Base-by-base conservation (phyloP, 192 early-diverging fungal species). In the Coemansia sp. region DNA sequence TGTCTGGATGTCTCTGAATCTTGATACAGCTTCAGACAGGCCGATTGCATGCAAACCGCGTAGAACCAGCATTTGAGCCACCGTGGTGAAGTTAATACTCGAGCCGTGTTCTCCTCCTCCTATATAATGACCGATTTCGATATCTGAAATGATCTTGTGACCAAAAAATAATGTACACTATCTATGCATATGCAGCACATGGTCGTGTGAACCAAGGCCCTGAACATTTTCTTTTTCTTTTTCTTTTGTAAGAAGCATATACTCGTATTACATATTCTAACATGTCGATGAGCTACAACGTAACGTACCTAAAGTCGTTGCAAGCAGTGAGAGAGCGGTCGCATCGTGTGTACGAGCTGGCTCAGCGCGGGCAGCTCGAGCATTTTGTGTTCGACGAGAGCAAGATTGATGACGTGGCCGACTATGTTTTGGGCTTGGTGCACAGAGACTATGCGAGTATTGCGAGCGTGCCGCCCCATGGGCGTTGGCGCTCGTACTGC, bases 401-500 rank as follows among this genome's bases (percentile, higher is more conserved):
- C 32, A 88, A 86, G 59, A 67, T 97, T 2, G 71, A 74, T 27
- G 54, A 71, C 0, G 90, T 93, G 1, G 92, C 89, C 51, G 84
- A 89, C 45, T 74, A 77, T 48, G 87, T 97, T 6, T 63, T 85
- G 20, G 51, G 70, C 0, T 73, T 95, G 27, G 90, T 93, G 45
- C 65, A 82, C 54, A 85, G 93, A 10, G 90, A 94, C 68, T 92
- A 90, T 65, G 70, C 77, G 18, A 65, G 82, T 2, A 74, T 89
- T 10, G 47, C 64, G 47, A 83, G 78, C 38, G 93, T 95, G 53
- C 93, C 94, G 8, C 88, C 91, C 14, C 95, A 97, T 68, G 90
- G 93, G 4, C 85, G 95, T 47, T 88, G 92, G 84, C 85, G 93
- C 45, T 94, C 94, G 39, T 97, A 94, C 75, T 61, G 61, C 38